phyloP scores from a whole-genome alignment of 805 yeast genomes.

The Suhomyces prunicola region DNA sequence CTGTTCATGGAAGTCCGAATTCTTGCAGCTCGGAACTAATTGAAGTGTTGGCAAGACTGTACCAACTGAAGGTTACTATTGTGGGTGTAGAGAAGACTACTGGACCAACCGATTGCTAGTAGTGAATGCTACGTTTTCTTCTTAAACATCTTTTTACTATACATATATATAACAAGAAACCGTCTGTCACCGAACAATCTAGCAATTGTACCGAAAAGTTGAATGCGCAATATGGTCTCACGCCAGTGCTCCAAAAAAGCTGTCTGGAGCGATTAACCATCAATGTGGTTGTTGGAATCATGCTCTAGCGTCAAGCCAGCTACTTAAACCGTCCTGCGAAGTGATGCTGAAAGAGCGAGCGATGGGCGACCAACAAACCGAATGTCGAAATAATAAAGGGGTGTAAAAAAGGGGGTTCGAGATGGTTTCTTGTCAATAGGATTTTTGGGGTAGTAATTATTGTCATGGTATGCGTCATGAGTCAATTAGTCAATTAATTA shows the following conservation, averaged over 20 bases:
- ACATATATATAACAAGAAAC: not conserved
- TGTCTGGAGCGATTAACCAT: not conserved
- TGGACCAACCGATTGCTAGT: too few species aligned
- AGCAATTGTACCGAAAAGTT: conserved; percentile 5
- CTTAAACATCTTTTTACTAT: not conserved
- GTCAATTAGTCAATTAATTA: conserved; percentile 4
- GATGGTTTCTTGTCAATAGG: not conserved
- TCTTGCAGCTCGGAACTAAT: too few species aligned
- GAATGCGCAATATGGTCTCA: not conserved
- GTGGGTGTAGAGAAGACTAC: too few species aligned
- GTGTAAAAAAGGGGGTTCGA: not conserved
- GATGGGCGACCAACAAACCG: not conserved
- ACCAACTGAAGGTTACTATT: too few species aligned
- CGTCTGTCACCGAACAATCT: not conserved
- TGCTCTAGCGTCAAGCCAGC: not conserved
- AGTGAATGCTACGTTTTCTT: not conserved
- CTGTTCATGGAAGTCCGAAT: too few species aligned
- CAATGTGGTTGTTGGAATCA: not conserved
- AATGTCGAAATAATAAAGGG: not conserved
- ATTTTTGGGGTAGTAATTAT: not conserved
- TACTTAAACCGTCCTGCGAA: conserved; percentile 1
- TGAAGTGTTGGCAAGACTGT: too few species aligned
- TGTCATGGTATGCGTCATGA: not conserved
- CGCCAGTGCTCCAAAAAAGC: conserved; percentile 2
- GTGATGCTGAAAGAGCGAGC: not conserved